A percentile compares a stretch with the other conserved stretches of the same genome.
Conservation (phyloP, 495 filamentous ascomycete genomes). For the Podospora appendiculata region DNA sequence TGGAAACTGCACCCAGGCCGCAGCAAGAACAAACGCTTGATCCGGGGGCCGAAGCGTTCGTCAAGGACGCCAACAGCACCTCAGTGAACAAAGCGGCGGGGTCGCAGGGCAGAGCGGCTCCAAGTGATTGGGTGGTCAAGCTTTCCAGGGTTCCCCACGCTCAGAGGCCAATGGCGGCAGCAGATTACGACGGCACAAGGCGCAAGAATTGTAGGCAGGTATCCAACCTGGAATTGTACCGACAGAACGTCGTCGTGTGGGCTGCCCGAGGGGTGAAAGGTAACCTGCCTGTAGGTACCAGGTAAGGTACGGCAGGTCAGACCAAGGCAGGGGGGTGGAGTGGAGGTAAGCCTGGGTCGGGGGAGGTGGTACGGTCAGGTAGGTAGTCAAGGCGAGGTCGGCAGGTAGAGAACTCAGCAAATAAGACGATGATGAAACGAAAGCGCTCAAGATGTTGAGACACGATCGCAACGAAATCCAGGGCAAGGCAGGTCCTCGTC, state of each 20-base stretch:
- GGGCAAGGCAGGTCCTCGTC: too few species aligned
- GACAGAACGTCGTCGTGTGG: too few species aligned
- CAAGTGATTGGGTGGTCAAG: constrained; percentile 21
- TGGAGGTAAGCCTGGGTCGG: too few species aligned
- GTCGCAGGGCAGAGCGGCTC: constrained; percentile 9
- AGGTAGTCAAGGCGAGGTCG: not conserved
- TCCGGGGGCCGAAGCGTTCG: not conserved
- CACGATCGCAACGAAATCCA: not conserved
- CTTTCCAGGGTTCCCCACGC: constrained; percentile 27
- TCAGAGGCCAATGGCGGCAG: constrained; percentile 20
- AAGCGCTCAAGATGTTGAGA: constrained; percentile 4
- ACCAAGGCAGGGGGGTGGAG: too few species aligned
- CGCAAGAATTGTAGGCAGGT: not conserved
- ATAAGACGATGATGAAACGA: constrained; percentile 9
- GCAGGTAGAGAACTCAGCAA: not conserved
- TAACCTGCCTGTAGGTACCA: too few species aligned
- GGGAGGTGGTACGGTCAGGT: not conserved
- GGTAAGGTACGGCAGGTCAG: too few species aligned
- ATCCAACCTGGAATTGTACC: too few species aligned
- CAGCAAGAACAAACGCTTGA: not conserved
- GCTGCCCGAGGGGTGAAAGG: too few species aligned
- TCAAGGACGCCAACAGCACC: constrained; percentile 19
- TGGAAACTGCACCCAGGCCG: not conserved
- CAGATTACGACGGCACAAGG: constrained; percentile 9
- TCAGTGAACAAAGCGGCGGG: constrained; percentile 14